These are phyloP conservation scores for Apophysomyces ossiformis DNA, from an alignment of 371 early-diverging fungal genomes.

Conservation along the genomic window DNA sequence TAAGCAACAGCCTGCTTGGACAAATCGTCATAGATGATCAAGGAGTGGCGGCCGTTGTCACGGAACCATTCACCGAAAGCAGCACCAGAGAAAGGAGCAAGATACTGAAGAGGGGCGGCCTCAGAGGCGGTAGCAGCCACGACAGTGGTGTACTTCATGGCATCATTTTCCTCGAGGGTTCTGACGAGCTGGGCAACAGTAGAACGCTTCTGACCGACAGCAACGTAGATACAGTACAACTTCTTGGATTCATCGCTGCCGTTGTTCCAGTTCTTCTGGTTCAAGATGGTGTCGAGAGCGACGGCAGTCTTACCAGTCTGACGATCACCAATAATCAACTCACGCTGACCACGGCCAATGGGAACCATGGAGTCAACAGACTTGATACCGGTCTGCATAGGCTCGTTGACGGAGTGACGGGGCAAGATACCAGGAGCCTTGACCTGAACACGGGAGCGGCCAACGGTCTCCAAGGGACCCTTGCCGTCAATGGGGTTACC, in stretches of 20 bases:
- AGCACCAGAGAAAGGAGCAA: too few relatives aligned
- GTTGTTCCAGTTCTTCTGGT: constrained; percentile 96
- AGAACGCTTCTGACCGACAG: constrained; percentile 96
- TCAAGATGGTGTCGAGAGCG: constrained; percentile 94
- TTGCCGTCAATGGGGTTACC: constrained; percentile 98
- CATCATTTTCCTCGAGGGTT: constrained; percentile 87
- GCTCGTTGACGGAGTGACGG: constrained; percentile 95
- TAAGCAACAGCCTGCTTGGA: too few relatives aligned
- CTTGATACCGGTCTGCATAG: constrained; percentile 98
- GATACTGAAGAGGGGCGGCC: too few relatives aligned
- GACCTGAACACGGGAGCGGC: constrained; percentile 89
- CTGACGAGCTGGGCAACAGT: constrained; percentile 97
- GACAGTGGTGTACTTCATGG: too few relatives aligned
- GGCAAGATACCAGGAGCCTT: constrained; percentile 98
- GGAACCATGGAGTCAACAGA: constrained; percentile 98
- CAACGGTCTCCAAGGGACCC: constrained; percentile 28
- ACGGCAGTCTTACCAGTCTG: constrained; percentile 98
- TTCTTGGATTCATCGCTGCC: constrained; percentile 52
- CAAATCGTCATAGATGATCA: too few relatives aligned
- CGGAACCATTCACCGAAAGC: too few relatives aligned
- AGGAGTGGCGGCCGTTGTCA: too few relatives aligned
- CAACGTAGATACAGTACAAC: constrained; percentile 28
- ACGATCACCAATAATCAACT: constrained; percentile 98
- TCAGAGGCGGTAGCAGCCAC: too few relatives aligned
- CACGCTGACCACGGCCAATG: constrained; percentile 98